Evolutionary conservation across 495 filamentous ascomycete species (phyloP), one percentile per base, ranked within the genome.

Genomic region (Penicillium simplicissimum): DNA sequence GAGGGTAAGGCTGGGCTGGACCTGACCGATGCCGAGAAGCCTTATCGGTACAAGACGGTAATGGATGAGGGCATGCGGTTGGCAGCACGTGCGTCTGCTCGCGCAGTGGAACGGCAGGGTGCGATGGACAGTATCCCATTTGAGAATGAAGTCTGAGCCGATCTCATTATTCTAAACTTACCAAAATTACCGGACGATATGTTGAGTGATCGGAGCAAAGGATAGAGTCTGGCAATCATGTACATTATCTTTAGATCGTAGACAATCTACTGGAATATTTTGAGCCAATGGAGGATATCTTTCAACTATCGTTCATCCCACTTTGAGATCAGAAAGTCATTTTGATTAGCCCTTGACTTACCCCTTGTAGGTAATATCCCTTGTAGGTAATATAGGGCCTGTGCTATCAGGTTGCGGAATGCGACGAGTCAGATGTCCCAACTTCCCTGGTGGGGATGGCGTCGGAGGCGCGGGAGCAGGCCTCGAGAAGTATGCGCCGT

Each of bases 41-140:
- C 67, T 23, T 72, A 62, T 17, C 68, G 70, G 54, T 77, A 76
- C 61, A 81, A 80, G 59, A 68, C 77, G 58, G 76, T 84, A 38
- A 84, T 88, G 66, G 83, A 79, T 43, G 74, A 75, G 11, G 88
- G 88, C 0, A 84, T 95, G 61, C 75, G 71, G 57, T 82, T 81
- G 75, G 91, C 93, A 40, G 91, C 89, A 57, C 77, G 77, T 37
- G 93, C 91, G 8, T 88, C 92, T 11, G 88, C 89, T 36, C 84
- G 84, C 65, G 88, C 90, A 28, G 91, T 97, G 23, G 85, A 91
- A 76, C 85, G 82, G 69, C 72, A 78, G 60, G 94, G 94, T 1
- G 93, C 93, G n/a, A 90, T 92, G 84, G 85, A 82, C 52, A 88
- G 90, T 49, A 96, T 98, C 77, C 94, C 94, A 0, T 97, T 89